phyloP scores from a whole-genome alignment of 257 asterid genomes.

The Fraxinus cuspidata region DNA sequence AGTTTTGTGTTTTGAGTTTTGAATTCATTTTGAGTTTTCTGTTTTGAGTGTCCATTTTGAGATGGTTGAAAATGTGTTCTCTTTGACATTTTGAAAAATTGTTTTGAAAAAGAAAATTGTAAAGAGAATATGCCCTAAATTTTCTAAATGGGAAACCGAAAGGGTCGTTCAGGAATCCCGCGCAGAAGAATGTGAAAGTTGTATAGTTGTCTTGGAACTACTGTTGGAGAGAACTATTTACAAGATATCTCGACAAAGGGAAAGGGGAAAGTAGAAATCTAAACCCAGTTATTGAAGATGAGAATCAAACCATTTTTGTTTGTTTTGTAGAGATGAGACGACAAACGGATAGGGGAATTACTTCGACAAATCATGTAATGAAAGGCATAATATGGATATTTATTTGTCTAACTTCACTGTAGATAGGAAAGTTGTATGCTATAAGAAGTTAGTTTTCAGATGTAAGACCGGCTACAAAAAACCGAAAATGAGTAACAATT shows the following conservation, averaged over 20 bases:
- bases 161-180: not conserved
- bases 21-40: too few relatives aligned
- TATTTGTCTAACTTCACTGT: not conserved
- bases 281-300: not conserved
- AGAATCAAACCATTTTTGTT: not conserved
- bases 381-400: not conserved
- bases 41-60: too few relatives aligned
- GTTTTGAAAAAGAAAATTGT: too few relatives aligned
- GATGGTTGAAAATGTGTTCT: too few relatives aligned
- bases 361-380: not conserved
- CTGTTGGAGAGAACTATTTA: not conserved
- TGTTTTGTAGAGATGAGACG: too few relatives aligned
- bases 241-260: not conserved
- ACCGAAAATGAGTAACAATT: too few relatives aligned
- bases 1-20: too few relatives aligned
- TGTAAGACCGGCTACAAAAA: not conserved
- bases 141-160: too few relatives aligned
- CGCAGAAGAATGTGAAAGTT: not conserved
- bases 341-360: too few relatives aligned
- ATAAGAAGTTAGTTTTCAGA: not conserved
- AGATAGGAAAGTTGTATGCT: not conserved
- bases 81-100: too few relatives aligned
- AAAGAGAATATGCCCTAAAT: too few relatives aligned
- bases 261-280: not conserved
- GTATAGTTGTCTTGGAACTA: not conserved